phyloP scores from a whole-genome alignment of 768 basidiomycete genomes.

The Pisolithus albus region DNA sequence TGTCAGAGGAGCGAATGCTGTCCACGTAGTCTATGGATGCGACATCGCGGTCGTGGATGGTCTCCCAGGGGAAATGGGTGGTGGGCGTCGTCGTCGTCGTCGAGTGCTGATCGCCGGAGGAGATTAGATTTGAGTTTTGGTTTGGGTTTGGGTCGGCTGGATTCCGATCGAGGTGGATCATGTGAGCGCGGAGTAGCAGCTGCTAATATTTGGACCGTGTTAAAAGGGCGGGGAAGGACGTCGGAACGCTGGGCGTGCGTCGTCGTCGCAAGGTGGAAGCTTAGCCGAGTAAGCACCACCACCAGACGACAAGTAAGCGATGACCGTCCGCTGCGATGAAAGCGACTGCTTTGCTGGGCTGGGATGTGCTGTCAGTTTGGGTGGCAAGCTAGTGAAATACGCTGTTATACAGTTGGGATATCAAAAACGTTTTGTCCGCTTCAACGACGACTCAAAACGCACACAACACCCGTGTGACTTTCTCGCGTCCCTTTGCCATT shows the following conservation, averaged over 20 bases:
- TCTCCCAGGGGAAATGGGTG: constrained; percentile 31
- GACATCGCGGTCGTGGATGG: constrained; percentile 18
- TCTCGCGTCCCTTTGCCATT: constrained; percentile 10
- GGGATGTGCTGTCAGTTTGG: constrained; percentile 3
- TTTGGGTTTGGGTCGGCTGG: constrained; percentile 33
- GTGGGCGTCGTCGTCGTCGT: constrained; percentile 8
- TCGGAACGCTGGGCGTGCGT: background rate
- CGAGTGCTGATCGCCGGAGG: constrained; percentile 26
- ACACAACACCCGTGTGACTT: constrained; percentile 19
- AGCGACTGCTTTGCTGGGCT: background rate
- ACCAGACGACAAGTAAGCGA: no score
- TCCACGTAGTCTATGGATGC: constrained; percentile 24
- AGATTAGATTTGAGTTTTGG: constrained; percentile 39
- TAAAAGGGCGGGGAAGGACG: background rate
- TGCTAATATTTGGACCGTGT: background rate
- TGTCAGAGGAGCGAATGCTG: constrained; percentile 9
- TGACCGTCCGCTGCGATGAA: background rate
- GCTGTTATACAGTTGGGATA: constrained; percentile 12
- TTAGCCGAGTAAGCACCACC: no score
- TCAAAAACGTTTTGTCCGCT: constrained; percentile 24
- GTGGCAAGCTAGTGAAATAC: constrained; percentile 18
- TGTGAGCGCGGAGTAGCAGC: constrained; percentile 16
- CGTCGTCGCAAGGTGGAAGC: background rate
- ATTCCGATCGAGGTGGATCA: constrained; percentile 53
- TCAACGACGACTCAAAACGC: constrained; percentile 3